Conservation (phyloP, 352 stramenopile genomes). For the Elongisporangium senticosum region DNA sequence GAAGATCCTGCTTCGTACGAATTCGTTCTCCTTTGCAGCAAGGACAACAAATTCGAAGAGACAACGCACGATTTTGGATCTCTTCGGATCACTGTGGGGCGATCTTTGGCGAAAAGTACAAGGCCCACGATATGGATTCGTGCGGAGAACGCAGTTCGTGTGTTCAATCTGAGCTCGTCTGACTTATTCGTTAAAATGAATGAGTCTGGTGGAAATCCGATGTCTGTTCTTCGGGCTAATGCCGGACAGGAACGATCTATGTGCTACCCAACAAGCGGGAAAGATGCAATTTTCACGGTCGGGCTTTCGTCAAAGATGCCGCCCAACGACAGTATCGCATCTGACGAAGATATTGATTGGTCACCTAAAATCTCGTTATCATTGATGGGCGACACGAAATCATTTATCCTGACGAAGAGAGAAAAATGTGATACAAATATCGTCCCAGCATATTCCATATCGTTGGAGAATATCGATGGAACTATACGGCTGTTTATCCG, state of each 20-base stretch:
- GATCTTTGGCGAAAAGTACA: not conserved
- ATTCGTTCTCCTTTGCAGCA: not conserved
- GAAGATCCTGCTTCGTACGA: slow-evolving; percentile 12
- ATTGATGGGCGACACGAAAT: slow-evolving; percentile 28
- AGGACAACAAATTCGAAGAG: not conserved
- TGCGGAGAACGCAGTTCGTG: not conserved
- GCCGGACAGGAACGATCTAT: not conserved
- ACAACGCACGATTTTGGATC: not conserved
- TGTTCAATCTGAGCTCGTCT: not conserved
- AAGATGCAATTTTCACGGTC: not conserved
- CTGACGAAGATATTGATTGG: slow-evolving; percentile 9
- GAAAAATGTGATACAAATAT: slow-evolving; percentile 9
- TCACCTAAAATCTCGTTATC: slow-evolving; percentile 23
- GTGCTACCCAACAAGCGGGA: not conserved
- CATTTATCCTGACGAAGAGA: slow-evolving; percentile 15
- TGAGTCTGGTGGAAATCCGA: not conserved
- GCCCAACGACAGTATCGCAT: not conserved
- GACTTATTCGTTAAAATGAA: not conserved
- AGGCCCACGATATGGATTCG: not conserved
- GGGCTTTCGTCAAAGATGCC: not conserved
- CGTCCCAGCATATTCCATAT: slow-evolving; percentile 25
- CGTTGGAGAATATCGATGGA: slow-evolving; percentile 25
- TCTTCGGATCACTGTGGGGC: not conserved
- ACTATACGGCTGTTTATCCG: slow-evolving; percentile 32
- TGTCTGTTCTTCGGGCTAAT: not conserved